phyloP scores from a whole-genome alignment of 345 rosid genomes.

The Eutrema yunnanense region DNA sequence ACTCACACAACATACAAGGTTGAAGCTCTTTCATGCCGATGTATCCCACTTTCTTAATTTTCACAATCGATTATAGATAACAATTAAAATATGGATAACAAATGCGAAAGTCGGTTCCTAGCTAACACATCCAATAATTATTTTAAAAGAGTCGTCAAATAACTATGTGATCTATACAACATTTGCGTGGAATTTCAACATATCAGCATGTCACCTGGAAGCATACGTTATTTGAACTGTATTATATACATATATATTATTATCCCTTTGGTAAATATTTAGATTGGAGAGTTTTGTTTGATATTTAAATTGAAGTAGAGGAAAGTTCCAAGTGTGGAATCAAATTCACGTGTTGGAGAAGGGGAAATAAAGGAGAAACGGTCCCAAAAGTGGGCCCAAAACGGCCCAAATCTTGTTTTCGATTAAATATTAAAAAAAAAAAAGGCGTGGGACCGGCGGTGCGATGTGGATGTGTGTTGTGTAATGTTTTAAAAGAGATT shows the following conservation, averaged over 20 bases:
- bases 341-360: slow-evolving; percentile 29
- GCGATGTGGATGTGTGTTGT: slow-evolving; percentile 23
- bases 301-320: slow-evolving; percentile 3
- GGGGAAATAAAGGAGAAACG: slow-evolving; percentile 15
- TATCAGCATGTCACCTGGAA: slow-evolving; percentile 10
- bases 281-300: background rate
- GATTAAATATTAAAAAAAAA: background rate
- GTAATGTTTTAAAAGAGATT: background rate
- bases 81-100: background rate
- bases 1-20: slow-evolving; percentile 3
- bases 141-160: background rate
- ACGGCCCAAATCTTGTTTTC: slow-evolving; percentile 14
- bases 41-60: slow-evolving; percentile 18
- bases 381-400: slow-evolving; percentile 27
- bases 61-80: background rate
- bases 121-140: background rate
- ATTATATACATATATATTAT: background rate
- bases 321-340: slow-evolving; percentile 34
- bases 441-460: slow-evolving; percentile 16
- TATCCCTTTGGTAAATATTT: too few species aligned
- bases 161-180: background rate
- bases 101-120: background rate
- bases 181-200: background rate
- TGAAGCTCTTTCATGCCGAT: background rate
- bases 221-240: background rate